Conservation (phyloP, 2,329 filamentous ascomycete genomes). For the Chaetomium globosum region DNA sequence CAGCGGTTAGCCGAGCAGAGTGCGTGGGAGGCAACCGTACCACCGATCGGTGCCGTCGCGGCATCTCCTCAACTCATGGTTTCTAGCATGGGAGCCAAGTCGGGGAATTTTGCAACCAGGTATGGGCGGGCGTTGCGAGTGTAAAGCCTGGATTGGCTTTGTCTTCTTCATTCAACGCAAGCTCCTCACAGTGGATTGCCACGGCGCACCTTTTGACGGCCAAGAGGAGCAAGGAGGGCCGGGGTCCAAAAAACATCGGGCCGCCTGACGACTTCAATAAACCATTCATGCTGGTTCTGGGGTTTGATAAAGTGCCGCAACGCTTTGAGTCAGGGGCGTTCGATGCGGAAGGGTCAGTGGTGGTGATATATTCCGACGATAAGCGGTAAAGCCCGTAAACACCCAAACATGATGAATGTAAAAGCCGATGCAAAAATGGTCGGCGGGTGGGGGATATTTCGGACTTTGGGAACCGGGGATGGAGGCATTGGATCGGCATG, state of each 20-base stretch:
- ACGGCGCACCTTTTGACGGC: constrained; percentile 41
- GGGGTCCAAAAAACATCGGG: constrained; percentile 26
- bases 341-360: constrained; percentile 8
- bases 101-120: constrained; percentile 27
- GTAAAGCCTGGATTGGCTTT: not conserved
- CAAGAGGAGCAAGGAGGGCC: constrained; percentile 32
- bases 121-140: constrained; percentile 34
- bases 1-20: constrained; percentile 35
- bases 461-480: not conserved
- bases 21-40: constrained; percentile 36
- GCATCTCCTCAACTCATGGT: constrained; percentile 36
- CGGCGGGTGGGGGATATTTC: not conserved
- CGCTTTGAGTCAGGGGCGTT: not conserved
- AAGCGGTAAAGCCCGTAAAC: not conserved
- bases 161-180: constrained; percentile 16
- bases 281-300: not conserved
- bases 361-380: constrained; percentile 3
- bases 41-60: constrained; percentile 35
- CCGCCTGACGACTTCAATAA: not conserved
- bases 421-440: not conserved
- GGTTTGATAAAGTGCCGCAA: constrained; percentile 23
- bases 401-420: not conserved
- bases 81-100: constrained; percentile 34
- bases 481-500: not conserved
- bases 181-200: constrained; percentile 39